These are phyloP conservation scores for Cucumis variabilis DNA, from an alignment of 331 rosid species.

Conservation along the genomic window DNA sequence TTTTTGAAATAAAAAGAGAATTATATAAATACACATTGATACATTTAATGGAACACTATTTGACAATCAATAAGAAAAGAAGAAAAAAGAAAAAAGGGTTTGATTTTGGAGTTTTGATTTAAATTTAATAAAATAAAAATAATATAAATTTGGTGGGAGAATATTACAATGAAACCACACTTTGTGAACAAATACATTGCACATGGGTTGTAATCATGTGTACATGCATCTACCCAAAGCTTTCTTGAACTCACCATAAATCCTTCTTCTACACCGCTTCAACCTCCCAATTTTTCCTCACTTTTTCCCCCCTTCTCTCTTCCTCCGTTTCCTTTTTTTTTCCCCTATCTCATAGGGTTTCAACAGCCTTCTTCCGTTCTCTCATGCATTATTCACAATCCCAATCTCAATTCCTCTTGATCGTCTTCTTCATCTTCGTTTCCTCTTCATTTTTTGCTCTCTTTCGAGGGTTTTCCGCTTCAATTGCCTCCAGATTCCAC, in stretches of 20 bases:
- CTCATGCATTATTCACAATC: conserved; percentile 63
- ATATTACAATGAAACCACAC: conserved; percentile 59
- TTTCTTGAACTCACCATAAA: conserved; percentile 55
- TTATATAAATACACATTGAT: no score
- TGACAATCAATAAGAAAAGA: background rate
- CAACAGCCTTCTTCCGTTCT: conserved; percentile 25
- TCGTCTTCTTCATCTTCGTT: conserved; percentile 41
- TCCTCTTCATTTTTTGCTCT: conserved; percentile 61
- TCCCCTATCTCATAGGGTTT: conserved; percentile 88
- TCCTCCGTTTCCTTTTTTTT: conserved; percentile 22
- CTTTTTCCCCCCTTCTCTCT: background rate
- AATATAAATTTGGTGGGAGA: conserved; percentile 50
- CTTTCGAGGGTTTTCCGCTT: conserved; percentile 57
- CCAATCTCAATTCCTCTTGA: conserved; percentile 6
- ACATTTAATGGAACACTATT: background rate
- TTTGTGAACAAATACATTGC: conserved; percentile 71
- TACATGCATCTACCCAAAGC: conserved; percentile 39
- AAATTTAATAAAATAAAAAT: no score
- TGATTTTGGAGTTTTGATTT: conserved; percentile 34
- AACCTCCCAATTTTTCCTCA: background rate
- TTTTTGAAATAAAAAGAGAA: no score
- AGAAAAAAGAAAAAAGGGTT: conserved; percentile 19
- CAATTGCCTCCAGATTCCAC: conserved; percentile 42
- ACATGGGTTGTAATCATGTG: conserved; percentile 54
- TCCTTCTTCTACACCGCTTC: conserved; percentile 15